Conservation (phyloP, 495 filamentous ascomycete genomes). For the Xylaria castorea region DNA sequence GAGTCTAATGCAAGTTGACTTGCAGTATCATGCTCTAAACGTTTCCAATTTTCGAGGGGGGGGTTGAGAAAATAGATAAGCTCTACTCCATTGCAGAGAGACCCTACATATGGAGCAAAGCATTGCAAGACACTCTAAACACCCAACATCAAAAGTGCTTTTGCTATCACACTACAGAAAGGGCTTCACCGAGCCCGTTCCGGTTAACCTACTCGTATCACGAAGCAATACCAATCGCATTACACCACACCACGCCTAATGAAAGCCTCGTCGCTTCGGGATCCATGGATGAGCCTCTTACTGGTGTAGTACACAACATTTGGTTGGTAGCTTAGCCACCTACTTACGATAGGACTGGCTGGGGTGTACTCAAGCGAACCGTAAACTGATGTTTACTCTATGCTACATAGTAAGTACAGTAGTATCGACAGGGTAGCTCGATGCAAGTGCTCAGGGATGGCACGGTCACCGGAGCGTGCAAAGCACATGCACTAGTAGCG, state of each 20-base stretch:
- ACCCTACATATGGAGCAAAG: constrained; percentile 2
- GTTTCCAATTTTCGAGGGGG: background rate
- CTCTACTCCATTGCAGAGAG: constrained; percentile 3
- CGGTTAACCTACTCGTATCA: background rate
- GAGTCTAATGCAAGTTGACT: constrained; percentile 9
- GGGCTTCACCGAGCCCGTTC: background rate
- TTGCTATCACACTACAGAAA: background rate
- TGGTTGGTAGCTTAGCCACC: background rate
- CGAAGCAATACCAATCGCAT: background rate
- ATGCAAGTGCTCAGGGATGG: constrained; percentile 15
- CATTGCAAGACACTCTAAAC: background rate
- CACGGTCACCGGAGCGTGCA: constrained; percentile 3
- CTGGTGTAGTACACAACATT: background rate
- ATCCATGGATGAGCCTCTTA: constrained; percentile 14
- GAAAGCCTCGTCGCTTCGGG: background rate
- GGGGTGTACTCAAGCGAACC: constrained; percentile 7
- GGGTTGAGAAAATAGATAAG: background rate
- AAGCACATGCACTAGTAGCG: background rate
- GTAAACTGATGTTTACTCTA: background rate
- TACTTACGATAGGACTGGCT: background rate
- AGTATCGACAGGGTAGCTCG: constrained; percentile 7
- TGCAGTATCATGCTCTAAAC: background rate
- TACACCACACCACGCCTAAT: background rate
- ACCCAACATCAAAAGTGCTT: background rate
- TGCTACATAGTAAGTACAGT: background rate